Evolutionary conservation across 2,329 filamentous ascomycete genomes (phyloP), one percentile per base, ranked within the genome.

Genomic region (Ilyonectria sp.): DNA sequence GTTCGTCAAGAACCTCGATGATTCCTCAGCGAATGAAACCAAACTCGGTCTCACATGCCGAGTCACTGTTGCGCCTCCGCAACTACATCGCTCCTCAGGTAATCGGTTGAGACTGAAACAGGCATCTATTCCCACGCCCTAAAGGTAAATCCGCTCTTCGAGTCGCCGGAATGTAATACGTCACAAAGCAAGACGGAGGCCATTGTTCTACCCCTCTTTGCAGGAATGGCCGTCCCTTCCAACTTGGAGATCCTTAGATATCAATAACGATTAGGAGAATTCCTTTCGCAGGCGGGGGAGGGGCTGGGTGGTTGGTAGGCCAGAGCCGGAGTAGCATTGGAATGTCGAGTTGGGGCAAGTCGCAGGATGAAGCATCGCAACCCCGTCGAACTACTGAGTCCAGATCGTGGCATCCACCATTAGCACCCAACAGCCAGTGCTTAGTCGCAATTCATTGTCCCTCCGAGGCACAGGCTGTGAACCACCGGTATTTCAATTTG

Each of bases 141-240:
- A 29, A 13, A 13, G 33, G 8, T 31, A 33, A 23, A 40, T 43
- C 21, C 47, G 44, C 67, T 52, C 44, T 31, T 56, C 57, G 17
- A 56, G 15, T 35, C 13, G 37, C 17, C 35, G 60, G 56, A 67
- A 69, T 74, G 33, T 37, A 56, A 44, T 49, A 26, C 52, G 61
- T 63, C 55, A 62, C 52, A 54, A 44, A 55, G 37, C 43, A 67
- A 65, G 64, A 63, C 67, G 19, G 7, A 13, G 13, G 64, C 47
- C 60, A 71, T 65, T 71, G 55, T 69, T 66, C 63, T 67, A 47
- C 59, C 11, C 52, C 57, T 54, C 44, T 15, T 33, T n/a, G 29
- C 49, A 60, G 49, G 55, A 59, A 71, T 71, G 52, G 10, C 33
- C 13, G 40, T 26, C 52, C 40, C 40, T 52, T 26, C 31, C 31